phyloP scores from a whole-genome alignment of 1,284 basidiomycete species.

The Ustilago nuda region DNA sequence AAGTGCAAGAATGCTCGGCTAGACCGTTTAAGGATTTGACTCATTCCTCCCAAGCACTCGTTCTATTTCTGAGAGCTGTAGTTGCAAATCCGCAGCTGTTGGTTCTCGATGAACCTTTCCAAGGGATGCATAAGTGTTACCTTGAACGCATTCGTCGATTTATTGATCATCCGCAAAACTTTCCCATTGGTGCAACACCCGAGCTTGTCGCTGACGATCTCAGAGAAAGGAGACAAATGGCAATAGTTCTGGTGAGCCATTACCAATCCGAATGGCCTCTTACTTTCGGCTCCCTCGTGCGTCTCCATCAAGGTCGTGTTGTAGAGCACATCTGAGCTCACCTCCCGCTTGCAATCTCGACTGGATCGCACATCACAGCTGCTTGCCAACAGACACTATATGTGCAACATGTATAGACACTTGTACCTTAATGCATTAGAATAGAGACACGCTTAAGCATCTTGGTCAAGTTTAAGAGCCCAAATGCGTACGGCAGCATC shows the following conservation, averaged over 20 bases:
- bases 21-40: slow-evolving; percentile 43
- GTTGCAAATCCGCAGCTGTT: slow-evolving; percentile 59
- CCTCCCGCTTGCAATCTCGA: not conserved
- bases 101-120: slow-evolving; percentile 68
- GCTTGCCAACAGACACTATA: not conserved
- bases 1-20: not conserved
- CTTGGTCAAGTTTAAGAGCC: slow-evolving; percentile 31
- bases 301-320: slow-evolving; percentile 52
- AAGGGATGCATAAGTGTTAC: slow-evolving; percentile 63
- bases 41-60: slow-evolving; percentile 61
- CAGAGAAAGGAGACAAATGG: slow-evolving; percentile 31
- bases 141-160: slow-evolving; percentile 46
- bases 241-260: slow-evolving; percentile 64
- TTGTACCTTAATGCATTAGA: not conserved
- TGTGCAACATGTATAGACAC: not conserved
- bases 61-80: slow-evolving; percentile 61
- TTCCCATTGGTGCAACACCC: slow-evolving; percentile 12
- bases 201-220: slow-evolving; percentile 23
- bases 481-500: slow-evolving; percentile 73
- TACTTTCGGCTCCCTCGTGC: slow-evolving; percentile 51
- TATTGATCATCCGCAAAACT: slow-evolving; percentile 43
- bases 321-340: slow-evolving; percentile 39
- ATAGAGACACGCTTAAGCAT: slow-evolving; percentile 8
- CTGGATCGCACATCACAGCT: no score
- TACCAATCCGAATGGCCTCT: slow-evolving; percentile 66